Evolutionary conservation across 148 eudicot species (phyloP), one percentile per base, ranked within the genome.

Genomic region (Camellia sinensis): DNA sequence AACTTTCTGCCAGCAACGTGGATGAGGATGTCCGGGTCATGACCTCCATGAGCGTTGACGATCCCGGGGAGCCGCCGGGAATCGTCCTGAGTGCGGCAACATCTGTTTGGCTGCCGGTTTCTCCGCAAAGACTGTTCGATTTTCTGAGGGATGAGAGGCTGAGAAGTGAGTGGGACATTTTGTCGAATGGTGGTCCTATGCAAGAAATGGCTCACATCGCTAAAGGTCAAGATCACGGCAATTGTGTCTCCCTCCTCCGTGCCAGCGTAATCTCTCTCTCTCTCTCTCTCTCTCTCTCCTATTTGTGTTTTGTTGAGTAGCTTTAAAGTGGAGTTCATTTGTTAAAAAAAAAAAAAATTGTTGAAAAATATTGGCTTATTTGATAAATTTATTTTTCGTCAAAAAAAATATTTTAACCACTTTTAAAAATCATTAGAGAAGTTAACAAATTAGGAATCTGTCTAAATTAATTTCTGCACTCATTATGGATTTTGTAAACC

Each of bases 101-200:
- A 2, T 93, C 98, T 0, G 97, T 93, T 18, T 95, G 98, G 98
- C 83, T 95, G 3, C 98, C 98, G 0, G 92, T 93, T 7, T 88
- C 97, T 41, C 91, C 97, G 2, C 93, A 92, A 56, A 82, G 97
- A 43, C 88, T 95, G 19, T 95, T 95, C 44, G 91, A 92, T 83
- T 95, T 95, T 77, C 87, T 95, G 8, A 94, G 97, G 3, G 94
- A 95, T 72, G 98, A 95, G 59, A 85, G 94, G 64, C 83, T 92
- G 9, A 82, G 98, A 75, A 90, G 94, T 74, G 97, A 92, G 66
- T 95, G 98, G 98, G 94, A 95, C 82, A 95, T 95, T 3, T 78
- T 95, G 68, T 95, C 98, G 62, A 93, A 93, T 48, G 98, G 98
- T 29, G 97, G 97, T 0, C 98, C 98, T 1, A 95, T 95, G 98